A percentile compares a stretch with the other conserved stretches of the same genome.
phyloP scores from a whole-genome alignment of 2,329 filamentous ascomycete species.

The Huntiella abstrusa region DNA sequence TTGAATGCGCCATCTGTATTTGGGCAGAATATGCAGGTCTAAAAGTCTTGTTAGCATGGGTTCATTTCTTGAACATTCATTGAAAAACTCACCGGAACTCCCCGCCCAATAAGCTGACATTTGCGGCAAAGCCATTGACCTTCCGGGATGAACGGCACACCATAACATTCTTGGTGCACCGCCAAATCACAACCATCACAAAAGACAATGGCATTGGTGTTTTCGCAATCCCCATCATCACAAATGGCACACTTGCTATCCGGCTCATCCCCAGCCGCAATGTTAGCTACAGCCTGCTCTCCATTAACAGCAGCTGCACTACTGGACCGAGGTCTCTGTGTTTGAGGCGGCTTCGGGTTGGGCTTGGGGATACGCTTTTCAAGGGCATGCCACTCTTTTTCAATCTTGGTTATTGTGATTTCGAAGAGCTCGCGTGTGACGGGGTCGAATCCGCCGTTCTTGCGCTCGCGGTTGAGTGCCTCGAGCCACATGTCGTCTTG shows the following conservation, averaged over 20 bases:
- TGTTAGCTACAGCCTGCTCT: conserved; percentile 44
- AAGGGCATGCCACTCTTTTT: conserved; percentile 93
- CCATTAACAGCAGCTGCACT: conserved; percentile 92
- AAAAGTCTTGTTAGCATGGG: conserved; percentile 4
- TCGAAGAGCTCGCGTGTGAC: conserved; percentile 93
- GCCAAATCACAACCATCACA: conserved; percentile 95
- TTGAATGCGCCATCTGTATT: conserved; percentile 97
- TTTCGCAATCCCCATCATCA: conserved; percentile 98
- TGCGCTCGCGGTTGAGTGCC: conserved; percentile 59
- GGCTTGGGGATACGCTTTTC: conserved; percentile 95
- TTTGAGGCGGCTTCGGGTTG: conserved; percentile 89
- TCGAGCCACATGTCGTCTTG: conserved; percentile 96
- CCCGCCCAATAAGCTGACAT: conserved; percentile 85
- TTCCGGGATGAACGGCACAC: conserved; percentile 94
- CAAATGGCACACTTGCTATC: conserved; percentile 96
- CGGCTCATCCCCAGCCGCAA: conserved; percentile 55
- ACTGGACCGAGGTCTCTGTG: conserved; percentile 77
- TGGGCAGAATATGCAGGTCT: conserved; percentile 95
- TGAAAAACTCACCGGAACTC: conserved; percentile 48
- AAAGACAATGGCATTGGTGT: conserved; percentile 97
- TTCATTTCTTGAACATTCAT: neutral
- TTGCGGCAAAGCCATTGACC: conserved; percentile 96
- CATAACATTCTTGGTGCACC: conserved; percentile 97
- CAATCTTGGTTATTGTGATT: conserved; percentile 95
- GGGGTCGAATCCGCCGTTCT: conserved; percentile 52